These are phyloP conservation scores for Paraphoma chrysanthemicola DNA, from an alignment of 2,329 filamentous ascomycete genomes.

Conservation along the genomic window DNA sequence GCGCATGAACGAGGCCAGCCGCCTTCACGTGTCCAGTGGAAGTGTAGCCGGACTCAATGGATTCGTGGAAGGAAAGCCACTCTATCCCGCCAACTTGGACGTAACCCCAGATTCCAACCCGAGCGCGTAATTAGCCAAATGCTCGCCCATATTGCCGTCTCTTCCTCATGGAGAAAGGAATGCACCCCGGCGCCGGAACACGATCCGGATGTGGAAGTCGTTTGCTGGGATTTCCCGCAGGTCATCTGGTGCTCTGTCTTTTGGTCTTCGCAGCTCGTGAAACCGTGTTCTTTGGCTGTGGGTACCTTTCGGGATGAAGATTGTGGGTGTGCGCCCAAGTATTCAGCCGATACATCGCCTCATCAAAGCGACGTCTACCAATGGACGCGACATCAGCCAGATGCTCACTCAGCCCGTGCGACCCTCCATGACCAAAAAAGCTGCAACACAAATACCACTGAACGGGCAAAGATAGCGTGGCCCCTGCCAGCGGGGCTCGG, in stretches of 20 bases:
- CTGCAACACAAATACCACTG: slow-evolving; percentile 1
- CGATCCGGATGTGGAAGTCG: slow-evolving; percentile 1
- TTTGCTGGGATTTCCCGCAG: neutral
- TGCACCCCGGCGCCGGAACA: slow-evolving; percentile 11
- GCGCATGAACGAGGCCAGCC: neutral
- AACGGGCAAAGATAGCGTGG: slow-evolving; percentile 9
- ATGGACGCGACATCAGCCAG: neutral
- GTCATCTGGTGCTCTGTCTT: slow-evolving; percentile 5
- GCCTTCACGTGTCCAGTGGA: neutral
- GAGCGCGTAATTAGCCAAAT: slow-evolving; percentile 4
- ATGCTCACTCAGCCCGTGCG: slow-evolving; percentile 12
- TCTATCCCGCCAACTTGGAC: neutral
- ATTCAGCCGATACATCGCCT: slow-evolving; percentile 2
- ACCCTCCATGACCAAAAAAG: slow-evolving; percentile 12
- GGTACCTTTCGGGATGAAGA: slow-evolving; percentile 3
- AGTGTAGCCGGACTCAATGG: neutral
- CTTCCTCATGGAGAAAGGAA: slow-evolving; percentile 8
- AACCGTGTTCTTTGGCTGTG: slow-evolving; percentile 2
- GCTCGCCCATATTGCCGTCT: slow-evolving; percentile 13
- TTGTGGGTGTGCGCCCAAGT: neutral
- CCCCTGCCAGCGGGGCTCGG: slow-evolving; percentile 11
- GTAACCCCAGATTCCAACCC: slow-evolving; percentile 2
- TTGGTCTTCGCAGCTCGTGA: neutral
- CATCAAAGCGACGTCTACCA: neutral
- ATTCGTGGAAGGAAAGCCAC: neutral